These are phyloP conservation scores for Azolla pinnata DNA, from an alignment of 75 land plant species.

Conservation along the genomic window DNA sequence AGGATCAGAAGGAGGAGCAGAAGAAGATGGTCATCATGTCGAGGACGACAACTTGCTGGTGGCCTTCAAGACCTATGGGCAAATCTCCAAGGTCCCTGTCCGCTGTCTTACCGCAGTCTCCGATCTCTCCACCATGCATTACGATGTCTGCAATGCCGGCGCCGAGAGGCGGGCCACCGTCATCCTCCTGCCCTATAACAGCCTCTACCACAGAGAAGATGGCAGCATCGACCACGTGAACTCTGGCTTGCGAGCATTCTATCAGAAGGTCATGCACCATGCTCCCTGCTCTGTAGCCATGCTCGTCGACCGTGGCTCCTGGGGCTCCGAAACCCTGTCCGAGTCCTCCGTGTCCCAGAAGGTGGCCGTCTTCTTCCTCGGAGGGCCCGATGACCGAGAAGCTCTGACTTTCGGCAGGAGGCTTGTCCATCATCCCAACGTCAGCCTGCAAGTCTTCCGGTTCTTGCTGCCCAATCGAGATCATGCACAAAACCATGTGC, in stretches of 20 bases:
- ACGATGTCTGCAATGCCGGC: slow-evolving; percentile 48
- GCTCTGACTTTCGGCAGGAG: slow-evolving; percentile 29
- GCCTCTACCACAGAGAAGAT: slow-evolving; percentile 43
- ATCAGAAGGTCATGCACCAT: slow-evolving; percentile 44
- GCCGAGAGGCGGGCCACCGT: slow-evolving; percentile 42
- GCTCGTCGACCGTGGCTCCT: slow-evolving; percentile 7
- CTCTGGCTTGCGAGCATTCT: slow-evolving; percentile 42
- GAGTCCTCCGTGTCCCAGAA: slow-evolving; percentile 13
- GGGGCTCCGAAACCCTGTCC: slow-evolving; percentile 17
- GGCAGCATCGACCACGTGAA: slow-evolving; percentile 37
- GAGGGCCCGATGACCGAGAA: slow-evolving; percentile 50
- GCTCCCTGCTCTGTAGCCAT: slow-evolving; percentile 57
- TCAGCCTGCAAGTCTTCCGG: slow-evolving; percentile 23
- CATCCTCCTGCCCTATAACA: slow-evolving; percentile 15
- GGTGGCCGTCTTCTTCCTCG: slow-evolving; percentile 35
- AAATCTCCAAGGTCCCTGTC: slow-evolving; percentile 34
- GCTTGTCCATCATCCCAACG: slow-evolving; percentile 28
- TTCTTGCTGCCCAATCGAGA: background rate
- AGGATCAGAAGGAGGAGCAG: no score
- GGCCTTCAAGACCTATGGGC: slow-evolving; percentile 12
- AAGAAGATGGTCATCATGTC: no score
- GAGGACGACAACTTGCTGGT: slow-evolving; percentile 6
- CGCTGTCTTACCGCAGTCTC: slow-evolving; percentile 39
- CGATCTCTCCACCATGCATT: slow-evolving; percentile 34
- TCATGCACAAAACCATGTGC: background rate